Conservation (phyloP, 2,329 filamentous ascomycete genomes). For the Talaromyces pinophilus region DNA sequence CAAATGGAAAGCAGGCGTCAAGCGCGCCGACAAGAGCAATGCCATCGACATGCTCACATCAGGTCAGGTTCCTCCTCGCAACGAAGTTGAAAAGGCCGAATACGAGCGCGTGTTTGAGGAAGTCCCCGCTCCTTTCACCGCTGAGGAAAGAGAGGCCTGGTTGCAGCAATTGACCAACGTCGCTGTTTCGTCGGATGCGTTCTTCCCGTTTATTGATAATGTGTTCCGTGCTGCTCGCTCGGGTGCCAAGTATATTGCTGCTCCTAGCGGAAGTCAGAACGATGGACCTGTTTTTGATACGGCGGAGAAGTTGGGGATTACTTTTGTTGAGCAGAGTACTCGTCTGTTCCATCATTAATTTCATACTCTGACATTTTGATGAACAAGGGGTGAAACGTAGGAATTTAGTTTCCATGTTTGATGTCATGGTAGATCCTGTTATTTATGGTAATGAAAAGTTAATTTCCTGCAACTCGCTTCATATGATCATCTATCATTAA, state of each 20-base stretch:
- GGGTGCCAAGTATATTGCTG: slow-evolving; percentile 93
- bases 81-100: slow-evolving; percentile 77
- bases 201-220: slow-evolving; percentile 99
- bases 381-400: too few relatives aligned
- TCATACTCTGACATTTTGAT: too few relatives aligned
- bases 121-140: slow-evolving; percentile 78
- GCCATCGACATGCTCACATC: slow-evolving; percentile 94
- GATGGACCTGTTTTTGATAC: slow-evolving; percentile 65
- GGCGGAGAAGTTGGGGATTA: slow-evolving; percentile 86
- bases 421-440: neutral
- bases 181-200: slow-evolving; percentile 89
- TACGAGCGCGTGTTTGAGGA: slow-evolving; percentile 91
- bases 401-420: neutral
- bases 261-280: slow-evolving; percentile 73
- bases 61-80: slow-evolving; percentile 75
- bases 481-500: neutral
- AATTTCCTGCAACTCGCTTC: neutral
- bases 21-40: slow-evolving; percentile 96
- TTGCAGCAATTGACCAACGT: slow-evolving; percentile 73
- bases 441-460: neutral
- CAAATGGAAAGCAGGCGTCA: slow-evolving; percentile 97
- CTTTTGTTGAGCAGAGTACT: slow-evolving; percentile 92
- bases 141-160: slow-evolving; percentile 84
- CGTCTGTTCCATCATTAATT: slow-evolving; percentile 90
- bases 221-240: slow-evolving; percentile 87